A percentile compares a stretch with the other conserved stretches of the same genome.
Conservation (phyloP, 306 rosid species). For the Vigna trinervia region DNA sequence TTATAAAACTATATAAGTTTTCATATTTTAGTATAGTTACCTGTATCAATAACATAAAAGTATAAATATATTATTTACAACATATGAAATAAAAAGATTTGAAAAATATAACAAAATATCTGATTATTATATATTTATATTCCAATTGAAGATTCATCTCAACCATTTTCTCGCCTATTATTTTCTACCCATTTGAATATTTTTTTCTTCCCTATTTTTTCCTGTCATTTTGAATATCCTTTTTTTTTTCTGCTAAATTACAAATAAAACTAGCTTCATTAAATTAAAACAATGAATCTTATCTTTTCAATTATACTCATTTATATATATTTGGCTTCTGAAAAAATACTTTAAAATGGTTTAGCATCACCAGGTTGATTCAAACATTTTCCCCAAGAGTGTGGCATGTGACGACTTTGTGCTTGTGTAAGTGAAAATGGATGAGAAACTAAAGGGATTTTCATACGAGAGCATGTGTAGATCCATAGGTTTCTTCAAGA, state of each 20-base stretch:
- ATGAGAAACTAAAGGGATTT: conserved; percentile 6
- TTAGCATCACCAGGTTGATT: conserved; percentile 16
- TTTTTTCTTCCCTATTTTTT: background rate
- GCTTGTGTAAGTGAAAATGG: conserved; percentile 8
- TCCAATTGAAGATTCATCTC: background rate
- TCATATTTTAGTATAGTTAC: background rate
- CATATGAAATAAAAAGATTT: background rate
- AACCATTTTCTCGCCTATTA: background rate
- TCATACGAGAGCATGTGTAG: background rate
- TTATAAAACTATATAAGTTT: background rate
- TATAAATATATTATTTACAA: background rate
- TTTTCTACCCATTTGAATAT: background rate
- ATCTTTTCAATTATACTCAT: conserved; percentile 18
- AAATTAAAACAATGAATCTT: conserved; percentile 20
- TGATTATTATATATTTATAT: background rate
- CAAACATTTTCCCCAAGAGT: conserved; percentile 17
- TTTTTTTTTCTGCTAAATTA: background rate
- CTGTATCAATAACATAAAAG: background rate
- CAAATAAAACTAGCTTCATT: background rate
- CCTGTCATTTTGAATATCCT: background rate
- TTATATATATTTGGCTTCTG: background rate
- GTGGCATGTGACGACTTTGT: conserved; percentile 4
- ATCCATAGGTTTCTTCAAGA: conserved; percentile 25
- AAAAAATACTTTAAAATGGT: conserved; percentile 17
- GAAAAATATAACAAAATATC: background rate